These are phyloP conservation scores for Vigna reflexopilosa DNA, from an alignment of 306 rosid genomes.

Conservation along the genomic window DNA sequence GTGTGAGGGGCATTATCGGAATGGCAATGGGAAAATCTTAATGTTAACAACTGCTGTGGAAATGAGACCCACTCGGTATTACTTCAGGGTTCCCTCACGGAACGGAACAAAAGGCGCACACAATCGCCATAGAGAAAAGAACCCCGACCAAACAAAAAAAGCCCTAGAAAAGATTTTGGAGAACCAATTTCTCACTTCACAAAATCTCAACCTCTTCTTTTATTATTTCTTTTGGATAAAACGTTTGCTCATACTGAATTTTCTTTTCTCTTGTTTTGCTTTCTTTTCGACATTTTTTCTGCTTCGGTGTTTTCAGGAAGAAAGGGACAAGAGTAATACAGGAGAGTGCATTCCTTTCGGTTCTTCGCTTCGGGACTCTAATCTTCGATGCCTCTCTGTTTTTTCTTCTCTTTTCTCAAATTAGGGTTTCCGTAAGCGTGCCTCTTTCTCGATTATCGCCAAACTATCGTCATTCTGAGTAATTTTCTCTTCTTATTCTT, in stretches of 20 bases:
- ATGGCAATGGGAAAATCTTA: slow-evolving; percentile 1
- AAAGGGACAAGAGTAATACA: slow-evolving; percentile 34
- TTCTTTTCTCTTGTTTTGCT: slow-evolving; percentile 18
- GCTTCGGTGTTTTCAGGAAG: slow-evolving; percentile 62
- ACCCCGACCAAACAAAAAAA: slow-evolving; percentile 39
- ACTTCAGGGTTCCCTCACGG: slow-evolving; percentile 38
- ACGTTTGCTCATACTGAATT: slow-evolving; percentile 12
- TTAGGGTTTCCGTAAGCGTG: slow-evolving; percentile 76
- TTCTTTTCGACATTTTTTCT: slow-evolving; percentile 37
- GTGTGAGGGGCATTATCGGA: slow-evolving; percentile 48
- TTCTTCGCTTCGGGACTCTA: slow-evolving; percentile 24
- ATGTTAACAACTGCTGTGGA: slow-evolving; percentile 26
- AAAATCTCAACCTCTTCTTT: slow-evolving; percentile 16
- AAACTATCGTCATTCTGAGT: slow-evolving; percentile 60
- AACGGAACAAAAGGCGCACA: slow-evolving; percentile 30
- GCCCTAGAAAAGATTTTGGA: slow-evolving; percentile 50
- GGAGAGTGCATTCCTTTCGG: slow-evolving; percentile 33
- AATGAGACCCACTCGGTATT: slow-evolving; percentile 24
- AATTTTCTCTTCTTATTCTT: neutral
- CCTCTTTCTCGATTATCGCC: slow-evolving; percentile 32
- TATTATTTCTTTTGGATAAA: slow-evolving; percentile 34
- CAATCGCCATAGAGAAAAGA: slow-evolving; percentile 30
- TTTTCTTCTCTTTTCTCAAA: slow-evolving; percentile 57
- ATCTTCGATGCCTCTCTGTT: slow-evolving; percentile 45
- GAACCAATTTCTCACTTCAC: slow-evolving; percentile 27